Conservation (phyloP, 371 early-diverging fungal genomes). For the Mortierella sp. region DNA sequence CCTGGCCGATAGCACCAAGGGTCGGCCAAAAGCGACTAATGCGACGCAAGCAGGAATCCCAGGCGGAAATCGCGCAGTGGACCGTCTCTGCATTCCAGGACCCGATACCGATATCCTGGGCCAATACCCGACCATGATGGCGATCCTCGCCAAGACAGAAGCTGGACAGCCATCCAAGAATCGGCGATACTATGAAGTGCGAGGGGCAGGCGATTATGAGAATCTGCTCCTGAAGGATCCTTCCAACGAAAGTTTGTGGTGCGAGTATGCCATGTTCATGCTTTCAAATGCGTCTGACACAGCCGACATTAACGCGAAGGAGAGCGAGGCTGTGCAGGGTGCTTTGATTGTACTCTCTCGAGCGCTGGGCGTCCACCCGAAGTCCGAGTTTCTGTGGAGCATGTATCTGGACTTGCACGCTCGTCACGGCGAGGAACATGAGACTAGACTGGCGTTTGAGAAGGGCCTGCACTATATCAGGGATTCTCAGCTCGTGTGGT, state of each 20-base stretch:
- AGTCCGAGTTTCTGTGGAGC: conserved; percentile 36
- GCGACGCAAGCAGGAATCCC: neutral
- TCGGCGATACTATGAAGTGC: conserved; percentile 27
- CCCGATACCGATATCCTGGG: neutral
- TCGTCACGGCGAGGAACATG: conserved; percentile 22
- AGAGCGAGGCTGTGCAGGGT: neutral
- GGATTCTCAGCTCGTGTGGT: conserved; percentile 33
- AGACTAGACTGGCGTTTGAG: conserved; percentile 33
- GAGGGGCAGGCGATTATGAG: conserved; percentile 21
- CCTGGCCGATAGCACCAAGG: conserved; percentile 1
- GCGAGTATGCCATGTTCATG: conserved; percentile 26
- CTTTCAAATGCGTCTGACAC: neutral
- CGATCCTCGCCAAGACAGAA: conserved; percentile 10
- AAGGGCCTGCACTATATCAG: conserved; percentile 20
- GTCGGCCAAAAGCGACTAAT: too few species aligned
- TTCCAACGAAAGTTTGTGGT: conserved; percentile 19
- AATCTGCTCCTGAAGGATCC: neutral
- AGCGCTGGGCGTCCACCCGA: conserved; percentile 12
- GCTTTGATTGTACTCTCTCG: conserved; percentile 15
- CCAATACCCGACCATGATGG: conserved; percentile 21
- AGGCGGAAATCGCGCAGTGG: conserved; percentile 9
- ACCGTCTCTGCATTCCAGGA: conserved; percentile 2
- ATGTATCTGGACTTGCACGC: conserved; percentile 29
- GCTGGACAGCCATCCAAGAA: conserved; percentile 11
- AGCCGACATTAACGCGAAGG: neutral